Evolutionary conservation across 257 asterid genomes (phyloP), one percentile per base, ranked within the genome.

Genomic region (Gentiana dahurica): DNA sequence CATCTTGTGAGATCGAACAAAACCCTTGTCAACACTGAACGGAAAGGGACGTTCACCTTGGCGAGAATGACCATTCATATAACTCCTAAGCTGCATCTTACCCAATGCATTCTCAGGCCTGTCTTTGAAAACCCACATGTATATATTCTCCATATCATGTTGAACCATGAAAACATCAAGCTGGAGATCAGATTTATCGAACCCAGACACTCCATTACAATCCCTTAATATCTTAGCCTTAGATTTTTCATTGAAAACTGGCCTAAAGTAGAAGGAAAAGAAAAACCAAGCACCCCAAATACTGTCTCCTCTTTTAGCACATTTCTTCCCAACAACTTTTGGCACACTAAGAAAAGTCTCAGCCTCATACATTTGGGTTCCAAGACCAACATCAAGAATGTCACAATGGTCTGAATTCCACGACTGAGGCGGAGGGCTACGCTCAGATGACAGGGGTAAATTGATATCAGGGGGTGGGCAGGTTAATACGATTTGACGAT

Each of bases 231-330:
- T 77, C 71, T 84, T 90, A 3, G 83, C 79, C 76, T 82, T 90
- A 0, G 95, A 90, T 69, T 87, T 90, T 68, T 80, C 98, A 8
- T 79, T 90, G 2, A 90, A 49, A 0, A 87, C 98, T 0, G 96
- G 98, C 70, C 77, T 84, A 57, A 87, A 90, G 83, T 90, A 90
- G 62, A 87, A 90, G 81, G 79, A 87, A 73, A 90, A 90, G 81
- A 90, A 90, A 60, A 90, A 76, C 98, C 98, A 90, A 48, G 98
- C 98, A 39, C 95, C 98, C 98, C 98, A 90, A 15, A 87, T 87
- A 73, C 94, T 84, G 62, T 90, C 95, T 2, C 73, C 84, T 62
- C 98, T 71, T 77, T 90, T 90, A 0, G 84, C 75, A 51, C 81
- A 79, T 70, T 90, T 90, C 65, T 79, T 74, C 9, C 82, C 95